Evolutionary conservation across 192 early-diverging fungal species (phyloP).

Genomic region (Borealophlyctis nickersoniae): DNA sequence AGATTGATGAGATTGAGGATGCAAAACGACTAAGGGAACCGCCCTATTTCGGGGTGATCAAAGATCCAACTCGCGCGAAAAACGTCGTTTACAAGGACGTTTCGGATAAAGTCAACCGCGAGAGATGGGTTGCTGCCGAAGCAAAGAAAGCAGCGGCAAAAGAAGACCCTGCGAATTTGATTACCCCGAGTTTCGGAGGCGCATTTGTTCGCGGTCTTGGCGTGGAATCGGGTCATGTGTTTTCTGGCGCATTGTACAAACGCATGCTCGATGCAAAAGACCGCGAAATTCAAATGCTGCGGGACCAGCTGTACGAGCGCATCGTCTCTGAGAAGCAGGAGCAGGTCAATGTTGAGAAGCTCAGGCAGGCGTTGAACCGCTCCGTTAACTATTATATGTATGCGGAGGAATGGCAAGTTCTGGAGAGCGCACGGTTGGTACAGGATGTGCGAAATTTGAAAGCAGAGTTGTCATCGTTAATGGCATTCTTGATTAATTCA

Average conservation of each 20-base stretch:
- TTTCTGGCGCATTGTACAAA: conserved; percentile 50
- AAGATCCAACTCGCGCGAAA: conserved; percentile 39
- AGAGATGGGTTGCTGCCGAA: conserved; percentile 40
- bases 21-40: conserved; percentile 26
- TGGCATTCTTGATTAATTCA: conserved; percentile 57
- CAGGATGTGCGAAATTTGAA: conserved; percentile 50
- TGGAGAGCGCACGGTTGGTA: conserved; percentile 46
- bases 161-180: conserved; percentile 20
- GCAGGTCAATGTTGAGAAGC: conserved; percentile 40
- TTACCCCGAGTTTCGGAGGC: background rate
- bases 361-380: conserved; percentile 43
- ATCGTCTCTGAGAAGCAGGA: conserved; percentile 24
- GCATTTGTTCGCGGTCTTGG: conserved; percentile 16
- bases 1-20: conserved; percentile 50
- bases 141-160: background rate
- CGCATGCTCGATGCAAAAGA: conserved; percentile 48
- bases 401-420: conserved; percentile 59
- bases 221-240: conserved; percentile 24
- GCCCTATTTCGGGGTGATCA: conserved; percentile 47
- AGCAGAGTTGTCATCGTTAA: conserved; percentile 48
- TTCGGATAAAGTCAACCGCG: conserved; percentile 33
- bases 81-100: conserved; percentile 37
- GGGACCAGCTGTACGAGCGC: conserved; percentile 42
- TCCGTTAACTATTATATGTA: conserved; percentile 55
- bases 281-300: conserved; percentile 43